Base-by-base conservation (phyloP, 768 basidiomycete species). In the Xerocomus spinulosus region DNA sequence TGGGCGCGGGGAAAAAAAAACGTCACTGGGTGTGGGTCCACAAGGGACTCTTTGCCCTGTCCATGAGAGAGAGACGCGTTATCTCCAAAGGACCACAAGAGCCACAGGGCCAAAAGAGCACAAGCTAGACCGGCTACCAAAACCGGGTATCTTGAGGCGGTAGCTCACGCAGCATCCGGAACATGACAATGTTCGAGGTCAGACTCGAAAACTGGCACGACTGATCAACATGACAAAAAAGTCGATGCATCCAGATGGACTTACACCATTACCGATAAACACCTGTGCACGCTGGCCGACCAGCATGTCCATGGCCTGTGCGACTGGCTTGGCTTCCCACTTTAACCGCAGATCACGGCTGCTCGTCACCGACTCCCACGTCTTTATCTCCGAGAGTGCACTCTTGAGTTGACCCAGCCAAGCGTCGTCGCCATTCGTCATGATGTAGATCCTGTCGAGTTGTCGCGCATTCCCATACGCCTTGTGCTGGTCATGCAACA, bases 201-300 rank as follows among this genome's bases (percentile, higher is more conserved):
- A 77, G 41, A 52, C 76, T 77, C 20, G 76, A 76, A 40, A 72
- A 76, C 76, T 77, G 47, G 15, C n/a, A 15, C 7, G 14, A n/a
- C 4, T 12, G 14, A 34, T 15, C 5, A 21, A 10, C n/a, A 9
- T 2, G 36, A 4, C 12, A 28, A 9, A 24, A 3, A 28, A 7
- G 23, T 8, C 13, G 7, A 6, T n/a, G 29, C 8, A 1, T 9
- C 12, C 2, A 44, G 7, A 13, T 13, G 14, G 30, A 76, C 82
- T 54, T 58, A 83, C 83, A 48, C 84, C 85, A 57, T 87, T 87
- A 8, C 85, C 85, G 35, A 87, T 68, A 51, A 87, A 79, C 48
- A 80, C 71, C 54, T 83, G 77, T 1, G 83, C 83, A 43, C 80
- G 66, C 58, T 80, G 71, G 12, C 74, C 84, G 34, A 86, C 75